Evolutionary conservation across 2,329 filamentous ascomycete species (phyloP), one percentile per base, ranked within the genome.

Genomic region (Dendrostoma leiphaemia): DNA sequence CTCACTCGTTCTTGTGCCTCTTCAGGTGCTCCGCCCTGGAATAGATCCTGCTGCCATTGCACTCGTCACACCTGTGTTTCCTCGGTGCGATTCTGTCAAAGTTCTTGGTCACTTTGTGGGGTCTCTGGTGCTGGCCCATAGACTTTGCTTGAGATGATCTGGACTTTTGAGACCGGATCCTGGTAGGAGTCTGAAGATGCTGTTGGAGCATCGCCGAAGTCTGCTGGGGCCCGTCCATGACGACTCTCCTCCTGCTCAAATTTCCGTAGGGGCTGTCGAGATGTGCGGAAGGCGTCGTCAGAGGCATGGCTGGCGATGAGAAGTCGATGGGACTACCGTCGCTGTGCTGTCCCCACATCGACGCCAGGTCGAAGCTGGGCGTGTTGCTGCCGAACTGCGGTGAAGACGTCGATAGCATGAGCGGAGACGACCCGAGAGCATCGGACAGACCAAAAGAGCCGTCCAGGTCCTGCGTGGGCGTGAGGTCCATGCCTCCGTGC

Each of bases 21-120:
- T 57, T 57, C 34, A 57, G 28, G 37, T 57, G 55, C 34, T 57
- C 55, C 13, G 48, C 43, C 24, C 55, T 54, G 2, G 47, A 51
- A 34, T 57, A 57, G 19, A 41, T 48, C 32, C 51, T 54, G n/a
- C n/a, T n/a, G 3, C 54, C 54, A 4, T 57, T 50, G 38, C 55
- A 57, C 45, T 48, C 40, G 26, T 49, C 45, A 31, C 54, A 56
- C 24, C 47, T 49, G 51, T 56, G 49, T 15, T 52, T 53, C 10
- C 52, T 48, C 19, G 54, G 37, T 8, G 48, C 48, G 24, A 47
- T 48, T 19, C 48, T 57, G 29, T 48, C 53, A 9, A 47, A 17
- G 26, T 44, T 48, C 35, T 57, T 57, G 47, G 55, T 31, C 34
- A 57, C 48, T 41, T 49, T 47, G 32, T 47, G 43, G 21, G 46